Percentiles rank a stretch among this genome's conserved stretches.
Evolutionary conservation across 2,329 filamentous ascomycete genomes (phyloP).

Genomic region (Orbilia quercus): DNA sequence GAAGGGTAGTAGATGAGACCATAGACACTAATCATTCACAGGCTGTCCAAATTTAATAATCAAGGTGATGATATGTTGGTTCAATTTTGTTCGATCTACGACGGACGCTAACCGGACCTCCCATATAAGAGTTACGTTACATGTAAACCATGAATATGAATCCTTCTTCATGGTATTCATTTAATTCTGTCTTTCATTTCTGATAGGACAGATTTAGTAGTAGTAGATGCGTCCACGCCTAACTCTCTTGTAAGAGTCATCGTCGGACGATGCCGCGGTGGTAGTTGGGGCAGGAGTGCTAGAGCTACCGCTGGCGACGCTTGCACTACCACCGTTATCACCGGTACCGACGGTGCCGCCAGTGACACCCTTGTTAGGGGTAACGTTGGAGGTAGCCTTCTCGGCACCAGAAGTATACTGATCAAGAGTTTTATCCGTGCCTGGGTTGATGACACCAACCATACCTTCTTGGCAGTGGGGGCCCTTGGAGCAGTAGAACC

Average conservation of each 20-base stretch:
- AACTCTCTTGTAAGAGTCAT: background rate
- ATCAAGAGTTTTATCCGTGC: constrained; percentile 53
- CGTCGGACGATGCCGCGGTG: background rate
- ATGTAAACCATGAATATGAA: background rate
- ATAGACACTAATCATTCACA: no score
- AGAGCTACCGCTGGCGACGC: no score
- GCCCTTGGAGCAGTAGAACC: constrained; percentile 80
- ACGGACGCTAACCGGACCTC: background rate
- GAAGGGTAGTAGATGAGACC: no score
- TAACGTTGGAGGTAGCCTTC: constrained; percentile 63
- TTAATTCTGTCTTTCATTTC: background rate
- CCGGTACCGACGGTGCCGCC: background rate
- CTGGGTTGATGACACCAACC: constrained; percentile 79
- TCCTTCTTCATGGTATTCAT: background rate
- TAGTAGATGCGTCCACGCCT: constrained; percentile 2
- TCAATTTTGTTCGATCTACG: no score
- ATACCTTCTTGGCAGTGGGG: constrained; percentile 80
- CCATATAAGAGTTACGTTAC: background rate
- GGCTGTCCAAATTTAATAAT: no score
- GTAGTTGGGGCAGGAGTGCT: background rate
- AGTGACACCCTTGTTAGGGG: constrained; percentile 61
- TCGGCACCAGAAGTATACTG: constrained; percentile 62
- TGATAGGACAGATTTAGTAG: background rate
- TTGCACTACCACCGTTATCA: background rate
- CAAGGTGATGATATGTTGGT: no score